Percentiles rank a stretch among this genome's conserved stretches.
These are phyloP conservation scores for Salix suchowensis DNA, from an alignment of 345 rosid genomes.

Conservation along the genomic window DNA sequence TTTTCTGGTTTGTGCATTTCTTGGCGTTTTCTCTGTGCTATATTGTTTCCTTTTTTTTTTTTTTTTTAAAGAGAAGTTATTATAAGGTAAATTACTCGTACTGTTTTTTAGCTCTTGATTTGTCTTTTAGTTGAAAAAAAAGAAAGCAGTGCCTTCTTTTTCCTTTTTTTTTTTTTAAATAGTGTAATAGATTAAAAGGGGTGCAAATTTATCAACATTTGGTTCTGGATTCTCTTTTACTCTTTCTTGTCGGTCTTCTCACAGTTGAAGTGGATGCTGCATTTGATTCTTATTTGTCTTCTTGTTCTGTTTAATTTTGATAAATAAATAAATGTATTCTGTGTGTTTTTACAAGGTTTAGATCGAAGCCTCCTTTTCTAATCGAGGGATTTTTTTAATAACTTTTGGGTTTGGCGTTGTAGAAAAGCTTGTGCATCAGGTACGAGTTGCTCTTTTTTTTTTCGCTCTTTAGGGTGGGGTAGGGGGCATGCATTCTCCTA, in stretches of 20 bases:
- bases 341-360: slow-evolving; percentile 26
- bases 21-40: not conserved
- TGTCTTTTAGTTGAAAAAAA: not conserved
- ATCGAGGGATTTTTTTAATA: slow-evolving; percentile 15
- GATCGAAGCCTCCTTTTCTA: slow-evolving; percentile 31
- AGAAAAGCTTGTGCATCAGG: slow-evolving; percentile 24
- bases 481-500: not conserved
- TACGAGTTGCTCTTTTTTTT: slow-evolving; percentile 13
- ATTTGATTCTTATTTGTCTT: slow-evolving; percentile 22
- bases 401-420: slow-evolving; percentile 13
- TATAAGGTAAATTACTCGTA: not conserved
- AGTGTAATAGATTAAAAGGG: not conserved
- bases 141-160: not conserved
- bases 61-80: not conserved
- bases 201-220: slow-evolving; percentile 6
- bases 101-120: not conserved
- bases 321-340: not conserved
- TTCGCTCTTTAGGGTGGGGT: not conserved
- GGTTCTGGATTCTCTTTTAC: slow-evolving; percentile 27
- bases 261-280: slow-evolving; percentile 14
- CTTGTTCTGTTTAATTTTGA: slow-evolving; percentile 19
- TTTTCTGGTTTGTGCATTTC: slow-evolving; percentile 6
- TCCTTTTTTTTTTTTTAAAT: not conserved
- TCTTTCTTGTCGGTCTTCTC: slow-evolving; percentile 6
- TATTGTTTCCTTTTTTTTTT: not conserved